phyloP scores from a whole-genome alignment of 139 green algal species.

The Tetradesmus lagerheimii region DNA sequence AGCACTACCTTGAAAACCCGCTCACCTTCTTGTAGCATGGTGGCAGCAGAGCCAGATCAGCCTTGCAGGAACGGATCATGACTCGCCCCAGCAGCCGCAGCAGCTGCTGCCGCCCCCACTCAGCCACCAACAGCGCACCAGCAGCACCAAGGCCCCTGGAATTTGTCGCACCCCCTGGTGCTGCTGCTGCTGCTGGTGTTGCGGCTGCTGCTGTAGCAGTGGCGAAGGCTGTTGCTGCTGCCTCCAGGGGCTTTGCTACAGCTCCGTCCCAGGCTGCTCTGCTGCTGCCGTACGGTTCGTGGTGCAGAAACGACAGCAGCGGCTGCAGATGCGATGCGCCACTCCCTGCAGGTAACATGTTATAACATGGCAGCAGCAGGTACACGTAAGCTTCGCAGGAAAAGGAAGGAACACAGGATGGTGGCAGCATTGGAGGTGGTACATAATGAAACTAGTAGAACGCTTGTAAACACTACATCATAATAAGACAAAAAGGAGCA shows the following conservation, averaged over 20 bases:
- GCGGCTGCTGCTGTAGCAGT: neutral
- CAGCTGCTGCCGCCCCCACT: conserved; percentile 70
- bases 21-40: conserved; percentile 48
- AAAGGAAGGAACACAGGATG: no score
- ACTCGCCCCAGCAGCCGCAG: conserved; percentile 70
- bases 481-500: no score
- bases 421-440: no score
- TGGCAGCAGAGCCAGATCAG: conserved; percentile 81
- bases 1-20: neutral
- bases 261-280: conserved; percentile 66
- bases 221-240: neutral
- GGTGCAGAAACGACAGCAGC: conserved; percentile 92
- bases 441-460: no score
- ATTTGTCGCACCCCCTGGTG: neutral
- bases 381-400: no score
- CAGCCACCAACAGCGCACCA: conserved; percentile 30
- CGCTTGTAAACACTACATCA: no score
- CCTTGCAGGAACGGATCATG: conserved; percentile 91
- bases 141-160: neutral
- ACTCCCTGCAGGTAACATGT: conserved; percentile 12
- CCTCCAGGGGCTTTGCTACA: conserved; percentile 82
- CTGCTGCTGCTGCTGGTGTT: neutral
- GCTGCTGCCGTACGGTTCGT: conserved; percentile 75
- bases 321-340: conserved; percentile 68
- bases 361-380: no score